Conservation (phyloP, 148 eudicot species). For the Beta vulgaris region DNA sequence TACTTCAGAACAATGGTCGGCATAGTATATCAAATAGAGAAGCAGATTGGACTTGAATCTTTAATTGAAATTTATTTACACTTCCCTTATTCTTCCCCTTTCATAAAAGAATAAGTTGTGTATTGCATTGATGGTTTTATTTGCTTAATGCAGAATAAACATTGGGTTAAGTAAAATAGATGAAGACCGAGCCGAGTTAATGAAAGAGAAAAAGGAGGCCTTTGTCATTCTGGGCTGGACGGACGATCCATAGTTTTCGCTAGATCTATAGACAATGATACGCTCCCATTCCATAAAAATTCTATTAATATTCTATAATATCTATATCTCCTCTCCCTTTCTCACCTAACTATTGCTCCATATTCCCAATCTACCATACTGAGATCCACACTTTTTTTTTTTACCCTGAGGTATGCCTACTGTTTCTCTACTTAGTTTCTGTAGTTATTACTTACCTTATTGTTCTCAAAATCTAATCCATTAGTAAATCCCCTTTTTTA, state of each 20-base stretch:
- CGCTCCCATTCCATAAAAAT: not conserved
- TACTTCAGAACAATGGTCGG: not conserved
- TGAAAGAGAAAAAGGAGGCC: slow-evolving; percentile 12
- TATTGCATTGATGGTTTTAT: not conserved
- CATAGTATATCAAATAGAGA: not conserved
- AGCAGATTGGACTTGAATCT: not conserved
- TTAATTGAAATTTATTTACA: not conserved
- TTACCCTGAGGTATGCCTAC: not conserved
- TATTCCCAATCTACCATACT: not conserved
- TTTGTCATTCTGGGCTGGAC: not conserved
- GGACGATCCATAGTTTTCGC: not conserved
- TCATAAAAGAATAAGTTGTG: not conserved
- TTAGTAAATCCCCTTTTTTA: not conserved
- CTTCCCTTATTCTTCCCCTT: not conserved
- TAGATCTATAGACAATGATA: not conserved
- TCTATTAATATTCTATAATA: not conserved
- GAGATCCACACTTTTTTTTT: not conserved
- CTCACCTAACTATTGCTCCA: not conserved
- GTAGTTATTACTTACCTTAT: not conserved
- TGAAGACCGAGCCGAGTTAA: slow-evolving; percentile 1
- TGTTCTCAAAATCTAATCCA: not conserved
- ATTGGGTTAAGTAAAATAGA: not conserved
- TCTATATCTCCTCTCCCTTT: not conserved
- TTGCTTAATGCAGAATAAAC: not conserved
- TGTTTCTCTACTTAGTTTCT: not conserved